phyloP scores from a whole-genome alignment of 768 basidiomycete species.

The Phylloporus rhodoxanthus region DNA sequence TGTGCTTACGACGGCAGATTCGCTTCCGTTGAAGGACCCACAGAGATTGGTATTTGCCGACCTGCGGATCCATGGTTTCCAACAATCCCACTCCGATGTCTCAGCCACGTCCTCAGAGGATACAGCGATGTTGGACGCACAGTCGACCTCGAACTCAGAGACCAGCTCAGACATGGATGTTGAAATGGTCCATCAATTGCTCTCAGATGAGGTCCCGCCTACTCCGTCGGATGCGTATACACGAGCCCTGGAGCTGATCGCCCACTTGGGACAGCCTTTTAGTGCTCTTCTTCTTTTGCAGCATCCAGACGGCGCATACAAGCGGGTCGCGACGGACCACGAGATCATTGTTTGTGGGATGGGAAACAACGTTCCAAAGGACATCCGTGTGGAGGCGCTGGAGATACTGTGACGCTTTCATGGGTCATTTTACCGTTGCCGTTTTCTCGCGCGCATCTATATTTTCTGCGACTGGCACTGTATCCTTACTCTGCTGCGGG shows the following conservation, averaged over 20 bases:
- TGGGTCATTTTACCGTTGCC: neutral
- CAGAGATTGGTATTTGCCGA: neutral
- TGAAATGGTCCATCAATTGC: neutral
- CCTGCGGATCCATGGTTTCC: neutral
- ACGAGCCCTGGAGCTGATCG: slow-evolving; percentile 2
- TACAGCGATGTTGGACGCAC: too few species aligned
- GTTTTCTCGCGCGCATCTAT: neutral
- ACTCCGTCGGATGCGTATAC: neutral
- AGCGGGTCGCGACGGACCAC: neutral
- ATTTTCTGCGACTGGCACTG: too few species aligned
- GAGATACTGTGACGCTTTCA: neutral
- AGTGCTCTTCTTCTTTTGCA: neutral
- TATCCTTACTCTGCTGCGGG: too few species aligned
- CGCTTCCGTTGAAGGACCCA: neutral
- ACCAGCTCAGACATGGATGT: neutral
- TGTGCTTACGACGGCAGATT: neutral
- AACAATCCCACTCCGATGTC: neutral
- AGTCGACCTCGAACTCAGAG: neutral
- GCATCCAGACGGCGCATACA: neutral
- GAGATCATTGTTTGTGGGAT: slow-evolving; percentile 1
- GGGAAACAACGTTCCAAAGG: neutral
- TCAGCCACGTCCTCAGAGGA: neutral
- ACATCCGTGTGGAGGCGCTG: neutral
- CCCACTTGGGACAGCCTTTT: slow-evolving; percentile 5
- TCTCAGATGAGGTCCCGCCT: neutral